These are phyloP conservation scores for Jaminaea rosea DNA, from an alignment of 1,284 basidiomycete species.

Conservation along the genomic window DNA sequence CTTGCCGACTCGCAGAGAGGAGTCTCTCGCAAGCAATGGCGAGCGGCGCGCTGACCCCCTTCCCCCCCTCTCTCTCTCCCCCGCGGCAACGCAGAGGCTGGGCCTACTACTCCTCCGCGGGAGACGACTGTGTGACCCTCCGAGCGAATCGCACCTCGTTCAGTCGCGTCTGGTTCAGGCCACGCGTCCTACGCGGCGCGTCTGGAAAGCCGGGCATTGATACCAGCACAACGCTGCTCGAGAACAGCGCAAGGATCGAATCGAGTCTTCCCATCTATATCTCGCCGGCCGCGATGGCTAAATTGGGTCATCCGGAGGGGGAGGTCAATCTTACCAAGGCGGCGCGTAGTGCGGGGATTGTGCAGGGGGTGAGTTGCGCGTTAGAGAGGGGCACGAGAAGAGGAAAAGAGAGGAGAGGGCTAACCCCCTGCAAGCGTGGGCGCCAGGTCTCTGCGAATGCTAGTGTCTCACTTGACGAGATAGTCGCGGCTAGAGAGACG, in stretches of 20 bases:
- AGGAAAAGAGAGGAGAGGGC: too few relatives aligned
- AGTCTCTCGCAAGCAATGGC: too few relatives aligned
- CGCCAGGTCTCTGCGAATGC: constrained; percentile 65
- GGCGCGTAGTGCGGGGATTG: constrained; percentile 62
- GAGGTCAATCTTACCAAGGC: constrained; percentile 78
- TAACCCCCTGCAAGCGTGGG: not conserved
- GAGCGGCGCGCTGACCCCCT: too few relatives aligned
- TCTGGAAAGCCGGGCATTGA: too few relatives aligned
- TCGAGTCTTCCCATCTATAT: constrained; percentile 55
- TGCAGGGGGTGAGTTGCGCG: constrained; percentile 61
- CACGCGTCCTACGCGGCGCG: constrained; percentile 67
- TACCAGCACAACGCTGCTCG: constrained; percentile 67
- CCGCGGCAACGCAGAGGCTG: too few relatives aligned
- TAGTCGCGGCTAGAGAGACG: constrained; percentile 56
- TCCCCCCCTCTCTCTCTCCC: too few relatives aligned
- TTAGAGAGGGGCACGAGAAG: too few relatives aligned
- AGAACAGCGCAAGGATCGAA: constrained; percentile 47
- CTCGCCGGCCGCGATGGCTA: constrained; percentile 76
- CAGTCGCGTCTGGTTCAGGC: constrained; percentile 68
- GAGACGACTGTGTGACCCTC: constrained; percentile 52
- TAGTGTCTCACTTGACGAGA: constrained; percentile 65
- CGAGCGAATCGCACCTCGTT: constrained; percentile 58
- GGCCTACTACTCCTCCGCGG: constrained; percentile 54
- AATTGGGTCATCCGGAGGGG: constrained; percentile 81
- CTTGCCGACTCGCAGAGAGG: too few relatives aligned